Conservation (phyloP, 2,329 filamentous ascomycete species). For the Microcyclospora tardicrescens region DNA sequence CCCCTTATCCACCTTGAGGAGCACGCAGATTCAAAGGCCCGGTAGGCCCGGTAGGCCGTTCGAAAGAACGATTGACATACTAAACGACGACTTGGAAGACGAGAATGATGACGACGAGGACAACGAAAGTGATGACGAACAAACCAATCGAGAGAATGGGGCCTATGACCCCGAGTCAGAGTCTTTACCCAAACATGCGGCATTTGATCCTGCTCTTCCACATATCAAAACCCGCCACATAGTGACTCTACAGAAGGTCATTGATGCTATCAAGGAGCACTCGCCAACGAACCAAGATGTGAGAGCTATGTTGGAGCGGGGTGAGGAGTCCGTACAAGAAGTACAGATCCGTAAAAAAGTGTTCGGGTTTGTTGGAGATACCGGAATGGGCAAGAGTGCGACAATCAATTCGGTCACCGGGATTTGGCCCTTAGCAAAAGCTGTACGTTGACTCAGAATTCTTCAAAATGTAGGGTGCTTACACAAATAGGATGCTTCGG, state of each 20-base stretch:
- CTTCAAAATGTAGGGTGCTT: not conserved
- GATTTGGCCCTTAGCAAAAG: not conserved
- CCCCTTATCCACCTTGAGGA: too few species aligned
- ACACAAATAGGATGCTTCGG: slow-evolving; percentile 3
- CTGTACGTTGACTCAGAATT: too few species aligned
- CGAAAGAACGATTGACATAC: too few species aligned
- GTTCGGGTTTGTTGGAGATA: slow-evolving; percentile 5
- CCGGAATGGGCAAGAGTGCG: slow-evolving; percentile 2
- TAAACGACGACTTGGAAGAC: slow-evolving; percentile 1
- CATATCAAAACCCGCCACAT: slow-evolving; percentile 1
- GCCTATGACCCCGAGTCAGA: not conserved
- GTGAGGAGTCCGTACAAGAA: not conserved
- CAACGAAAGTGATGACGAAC: not conserved
- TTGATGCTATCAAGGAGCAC: not conserved
- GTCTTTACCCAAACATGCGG: slow-evolving; percentile 3
- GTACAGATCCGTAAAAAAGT: slow-evolving; percentile 1
- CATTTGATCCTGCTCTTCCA: slow-evolving; percentile 4
- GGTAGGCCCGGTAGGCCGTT: too few species aligned
- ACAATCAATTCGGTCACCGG: not conserved
- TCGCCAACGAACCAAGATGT: not conserved
- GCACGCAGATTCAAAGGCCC: too few species aligned
- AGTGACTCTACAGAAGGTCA: not conserved
- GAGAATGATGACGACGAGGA: slow-evolving; percentile 2
- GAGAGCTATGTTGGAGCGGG: not conserved
- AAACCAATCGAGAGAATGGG: not conserved